A percentile compares a stretch with the other conserved stretches of the same genome.
phyloP scores from a whole-genome alignment of 768 basidiomycete genomes.

The Tricholoma hemisulphureum region DNA sequence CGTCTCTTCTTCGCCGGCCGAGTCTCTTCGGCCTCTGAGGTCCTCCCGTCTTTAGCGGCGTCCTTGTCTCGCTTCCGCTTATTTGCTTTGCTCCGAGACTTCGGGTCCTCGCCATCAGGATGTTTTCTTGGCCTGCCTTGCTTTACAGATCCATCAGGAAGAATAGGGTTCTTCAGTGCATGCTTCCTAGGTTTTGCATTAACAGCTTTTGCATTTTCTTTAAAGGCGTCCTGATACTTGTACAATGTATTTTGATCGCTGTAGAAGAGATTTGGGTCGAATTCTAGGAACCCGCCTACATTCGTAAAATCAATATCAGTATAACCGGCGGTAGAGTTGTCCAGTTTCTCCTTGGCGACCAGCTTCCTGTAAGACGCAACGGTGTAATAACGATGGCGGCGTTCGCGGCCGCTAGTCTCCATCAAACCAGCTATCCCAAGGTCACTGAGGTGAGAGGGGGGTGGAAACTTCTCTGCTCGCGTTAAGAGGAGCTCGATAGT shows the following conservation, averaged over 20 bases:
- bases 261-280: conserved; percentile 57
- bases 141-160: conserved; percentile 53
- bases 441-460: conserved; percentile 73
- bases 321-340: conserved; percentile 45
- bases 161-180: conserved; percentile 44
- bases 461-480: conserved; percentile 59
- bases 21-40: conserved; percentile 10
- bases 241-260: conserved; percentile 38
- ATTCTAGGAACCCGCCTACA: conserved; percentile 53
- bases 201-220: conserved; percentile 28
- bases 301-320: conserved; percentile 45
- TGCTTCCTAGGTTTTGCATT: conserved; percentile 34
- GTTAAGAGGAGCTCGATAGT: conserved; percentile 80
- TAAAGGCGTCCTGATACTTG: conserved; percentile 51
- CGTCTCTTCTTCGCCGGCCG: conserved; percentile 28
- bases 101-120: conserved; percentile 17
- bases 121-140: conserved; percentile 56
- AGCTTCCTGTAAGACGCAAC: conserved; percentile 63
- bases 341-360: conserved; percentile 63
- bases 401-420: conserved; percentile 84
- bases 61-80: conserved; percentile 23
- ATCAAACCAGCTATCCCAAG: conserved; percentile 67
- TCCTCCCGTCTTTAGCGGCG: conserved; percentile 1
- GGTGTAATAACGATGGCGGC: conserved; percentile 83
- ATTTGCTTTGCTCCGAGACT: conserved; percentile 11